Evolutionary conservation across 2,329 filamentous ascomycete genomes (phyloP).

Genomic region (Trichothecium roseum): DNA sequence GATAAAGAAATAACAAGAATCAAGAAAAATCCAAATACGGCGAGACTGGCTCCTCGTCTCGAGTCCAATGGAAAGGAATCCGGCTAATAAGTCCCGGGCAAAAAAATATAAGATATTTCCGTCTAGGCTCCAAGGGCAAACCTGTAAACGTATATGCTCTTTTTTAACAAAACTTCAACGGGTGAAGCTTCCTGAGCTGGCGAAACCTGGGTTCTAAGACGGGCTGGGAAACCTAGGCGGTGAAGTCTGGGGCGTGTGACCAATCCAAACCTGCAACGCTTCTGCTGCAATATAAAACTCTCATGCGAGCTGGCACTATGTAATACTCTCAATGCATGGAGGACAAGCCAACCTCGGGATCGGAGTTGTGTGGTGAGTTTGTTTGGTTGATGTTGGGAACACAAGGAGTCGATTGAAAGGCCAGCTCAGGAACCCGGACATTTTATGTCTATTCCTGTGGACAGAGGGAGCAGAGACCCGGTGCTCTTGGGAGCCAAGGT

Average conservation of each 20-base stretch:
- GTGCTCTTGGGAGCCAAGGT: too few relatives aligned
- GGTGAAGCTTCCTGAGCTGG: too few relatives aligned
- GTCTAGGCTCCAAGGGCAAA: not conserved
- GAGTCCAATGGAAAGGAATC: not conserved
- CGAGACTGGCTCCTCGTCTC: not conserved
- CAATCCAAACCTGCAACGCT: not conserved
- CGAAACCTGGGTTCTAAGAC: too few relatives aligned
- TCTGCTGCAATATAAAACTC: not conserved
- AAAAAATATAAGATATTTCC: conserved; percentile 1
- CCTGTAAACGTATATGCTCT: too few relatives aligned
- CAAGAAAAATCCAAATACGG: not conserved
- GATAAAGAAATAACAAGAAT: not conserved
- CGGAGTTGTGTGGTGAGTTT: not conserved
- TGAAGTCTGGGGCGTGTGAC: not conserved
- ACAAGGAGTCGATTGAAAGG: not conserved
- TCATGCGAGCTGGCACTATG: not conserved
- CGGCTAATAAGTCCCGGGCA: not conserved
- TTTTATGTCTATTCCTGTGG: conserved; percentile 4
- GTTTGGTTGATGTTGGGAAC: not conserved
- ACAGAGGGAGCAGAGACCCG: too few relatives aligned
- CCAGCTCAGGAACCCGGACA: conserved; percentile 3
- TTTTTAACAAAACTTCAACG: too few relatives aligned
- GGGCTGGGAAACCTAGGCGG: not conserved
- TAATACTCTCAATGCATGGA: not conserved
- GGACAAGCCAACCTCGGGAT: conserved; percentile 1